phyloP scores from a whole-genome alignment of 1,284 basidiomycete species.

The Veloporphyrellus conicus region DNA sequence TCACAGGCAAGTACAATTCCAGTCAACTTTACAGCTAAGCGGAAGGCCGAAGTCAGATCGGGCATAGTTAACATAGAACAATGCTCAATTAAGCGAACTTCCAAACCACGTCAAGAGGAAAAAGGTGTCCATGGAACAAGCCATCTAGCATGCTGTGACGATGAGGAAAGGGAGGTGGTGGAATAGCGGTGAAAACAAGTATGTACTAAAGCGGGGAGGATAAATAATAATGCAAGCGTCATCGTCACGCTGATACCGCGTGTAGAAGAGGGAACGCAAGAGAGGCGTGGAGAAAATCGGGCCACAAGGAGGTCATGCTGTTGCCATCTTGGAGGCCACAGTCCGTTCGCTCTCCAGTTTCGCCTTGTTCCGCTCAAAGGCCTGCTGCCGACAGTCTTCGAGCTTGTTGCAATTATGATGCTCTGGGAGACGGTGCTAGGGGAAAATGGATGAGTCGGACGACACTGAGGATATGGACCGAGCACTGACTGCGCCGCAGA shows the following conservation, averaged over 20 bases:
- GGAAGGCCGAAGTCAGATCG: conserved; percentile 1
- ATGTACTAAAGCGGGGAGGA: conserved; percentile 21
- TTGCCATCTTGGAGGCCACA: conserved; percentile 79
- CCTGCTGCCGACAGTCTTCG: conserved; percentile 76
- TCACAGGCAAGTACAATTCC: background rate
- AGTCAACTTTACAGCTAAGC: too few species aligned
- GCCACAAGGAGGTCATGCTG: conserved; percentile 46
- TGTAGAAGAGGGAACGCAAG: background rate
- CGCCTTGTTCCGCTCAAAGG: conserved; percentile 80
- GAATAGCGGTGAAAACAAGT: conserved; percentile 11
- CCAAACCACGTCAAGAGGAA: conserved; percentile 10
- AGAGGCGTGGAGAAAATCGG: conserved; percentile 4
- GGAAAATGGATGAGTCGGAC: conserved; percentile 16
- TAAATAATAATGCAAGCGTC: conserved; percentile 31
- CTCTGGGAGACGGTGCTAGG: conserved; percentile 77
- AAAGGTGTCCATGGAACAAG: conserved; percentile 14
- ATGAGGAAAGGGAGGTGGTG: conserved; percentile 6
- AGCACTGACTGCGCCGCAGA: conserved; percentile 69
- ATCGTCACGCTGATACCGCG: conserved; percentile 24
- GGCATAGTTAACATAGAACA: background rate
- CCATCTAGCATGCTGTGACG: conserved; percentile 19
- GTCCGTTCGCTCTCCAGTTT: conserved; percentile 83
- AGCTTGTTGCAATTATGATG: conserved; percentile 76
- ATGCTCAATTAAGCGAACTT: conserved; percentile 22
- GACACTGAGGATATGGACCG: conserved; percentile 2